Conservation (phyloP, 106 monocot genomes). For the Amphibolis antarctica region DNA sequence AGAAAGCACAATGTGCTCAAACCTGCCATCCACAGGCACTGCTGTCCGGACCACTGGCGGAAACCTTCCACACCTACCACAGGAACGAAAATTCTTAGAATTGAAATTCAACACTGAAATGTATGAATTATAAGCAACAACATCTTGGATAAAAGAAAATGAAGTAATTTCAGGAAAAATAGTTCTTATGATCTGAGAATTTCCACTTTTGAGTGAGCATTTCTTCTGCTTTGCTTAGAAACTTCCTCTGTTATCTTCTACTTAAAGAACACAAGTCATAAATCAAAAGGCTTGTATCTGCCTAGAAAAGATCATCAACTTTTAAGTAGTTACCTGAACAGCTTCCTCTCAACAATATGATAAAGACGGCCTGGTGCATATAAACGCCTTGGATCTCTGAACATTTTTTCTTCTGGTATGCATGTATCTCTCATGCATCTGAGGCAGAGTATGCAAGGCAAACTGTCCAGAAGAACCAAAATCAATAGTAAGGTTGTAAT, state of each 20-base stretch:
- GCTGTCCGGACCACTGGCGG: constrained; percentile 49
- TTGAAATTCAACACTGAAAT: neutral
- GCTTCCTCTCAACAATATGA: constrained; percentile 54
- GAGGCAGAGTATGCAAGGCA: constrained; percentile 46
- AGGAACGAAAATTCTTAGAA: neutral
- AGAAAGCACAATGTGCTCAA: constrained; percentile 48
- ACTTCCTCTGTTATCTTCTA: neutral
- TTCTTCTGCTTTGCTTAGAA: neutral
- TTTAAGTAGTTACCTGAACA: constrained; percentile 31
- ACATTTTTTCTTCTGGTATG: constrained; percentile 37
- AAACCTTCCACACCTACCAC: constrained; percentile 32
- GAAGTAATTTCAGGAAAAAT: too few species aligned
- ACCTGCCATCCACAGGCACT: constrained; percentile 52
- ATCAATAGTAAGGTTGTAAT: neutral
- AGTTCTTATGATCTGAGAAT: too few species aligned
- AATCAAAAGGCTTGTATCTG: too few species aligned
- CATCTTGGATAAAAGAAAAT: neutral
- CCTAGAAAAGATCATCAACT: neutral
- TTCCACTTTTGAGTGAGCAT: too few species aligned
- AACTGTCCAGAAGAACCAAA: constrained; percentile 29
- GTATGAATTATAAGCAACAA: neutral
- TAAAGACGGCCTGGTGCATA: constrained; percentile 56
- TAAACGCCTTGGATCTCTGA: constrained; percentile 44
- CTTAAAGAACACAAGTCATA: too few species aligned
- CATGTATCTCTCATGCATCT: constrained; percentile 65